Percentiles rank a stretch among this genome's conserved stretches.
These are phyloP conservation scores for Stylosanthes scabra DNA, from an alignment of 331 rosid genomes.

Conservation along the genomic window DNA sequence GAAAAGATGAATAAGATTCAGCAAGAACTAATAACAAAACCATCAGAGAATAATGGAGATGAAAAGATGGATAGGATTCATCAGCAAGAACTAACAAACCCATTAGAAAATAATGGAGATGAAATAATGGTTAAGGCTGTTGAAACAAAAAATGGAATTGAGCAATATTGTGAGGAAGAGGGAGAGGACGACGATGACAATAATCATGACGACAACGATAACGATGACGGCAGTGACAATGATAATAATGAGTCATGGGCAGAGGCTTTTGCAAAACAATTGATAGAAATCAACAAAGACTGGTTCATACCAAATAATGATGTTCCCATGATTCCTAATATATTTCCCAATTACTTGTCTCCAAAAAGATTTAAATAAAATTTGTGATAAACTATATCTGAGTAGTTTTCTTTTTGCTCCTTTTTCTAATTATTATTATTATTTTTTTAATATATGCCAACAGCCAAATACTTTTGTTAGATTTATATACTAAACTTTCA, in stretches of 20 bases:
- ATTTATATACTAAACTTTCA: no score
- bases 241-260: neutral
- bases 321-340: neutral
- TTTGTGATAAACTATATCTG: no score
- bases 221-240: no score
- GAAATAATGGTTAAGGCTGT: neutral
- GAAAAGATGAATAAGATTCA: neutral
- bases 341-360: slow-evolving; percentile 2
- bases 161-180: neutral
- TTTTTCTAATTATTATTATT: no score
- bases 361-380: neutral
- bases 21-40: neutral
- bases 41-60: no score
- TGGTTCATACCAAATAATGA: slow-evolving; percentile 2
- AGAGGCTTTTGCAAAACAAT: neutral
- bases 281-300: neutral
- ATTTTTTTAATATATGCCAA: no score
- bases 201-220: no score
- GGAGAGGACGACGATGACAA: neutral
- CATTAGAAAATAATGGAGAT: neutral
- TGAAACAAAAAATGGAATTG: neutral
- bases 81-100: neutral
- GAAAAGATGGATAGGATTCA: neutral
- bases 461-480: no score
- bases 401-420: no score